A percentile compares a stretch with the other conserved stretches of the same genome.
Conservation (phyloP, 2,329 filamentous ascomycete genomes). For the Niveomyces coronatus region DNA sequence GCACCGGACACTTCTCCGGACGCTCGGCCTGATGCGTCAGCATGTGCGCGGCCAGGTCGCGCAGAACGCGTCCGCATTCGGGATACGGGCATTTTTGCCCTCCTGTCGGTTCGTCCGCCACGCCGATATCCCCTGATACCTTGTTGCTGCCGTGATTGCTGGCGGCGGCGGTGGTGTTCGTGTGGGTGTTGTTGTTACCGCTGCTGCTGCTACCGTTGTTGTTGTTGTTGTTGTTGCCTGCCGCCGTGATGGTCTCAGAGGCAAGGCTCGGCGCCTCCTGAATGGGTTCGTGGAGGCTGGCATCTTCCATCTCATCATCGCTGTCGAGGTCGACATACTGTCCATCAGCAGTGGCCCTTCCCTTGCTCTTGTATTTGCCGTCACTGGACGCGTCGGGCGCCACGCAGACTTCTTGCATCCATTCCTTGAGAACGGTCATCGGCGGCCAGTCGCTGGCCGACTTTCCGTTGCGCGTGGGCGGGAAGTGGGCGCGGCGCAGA, state of each 20-base stretch:
- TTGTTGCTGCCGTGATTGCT: slow-evolving; percentile 8
- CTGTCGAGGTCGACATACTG: slow-evolving; percentile 4
- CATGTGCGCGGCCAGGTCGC: slow-evolving; percentile 76
- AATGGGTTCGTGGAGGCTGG: background rate
- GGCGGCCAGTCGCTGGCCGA: slow-evolving; percentile 49
- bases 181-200: background rate
- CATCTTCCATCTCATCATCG: slow-evolving; percentile 7
- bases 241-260: slow-evolving; percentile 10
- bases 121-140: too few species aligned
- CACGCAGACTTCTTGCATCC: slow-evolving; percentile 50
- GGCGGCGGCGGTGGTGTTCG: slow-evolving; percentile 9
- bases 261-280: too few species aligned
- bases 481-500: slow-evolving; percentile 46
- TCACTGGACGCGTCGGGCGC: slow-evolving; percentile 40
- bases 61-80: slow-evolving; percentile 49
- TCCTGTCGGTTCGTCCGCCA: slow-evolving; percentile 5
- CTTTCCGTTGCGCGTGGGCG: slow-evolving; percentile 40
- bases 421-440: slow-evolving; percentile 47
- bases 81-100: slow-evolving; percentile 38
- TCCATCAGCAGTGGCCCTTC: slow-evolving; percentile 15
- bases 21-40: slow-evolving; percentile 89
- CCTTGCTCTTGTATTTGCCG: slow-evolving; percentile 39
- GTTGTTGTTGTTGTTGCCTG: slow-evolving; percentile 1
- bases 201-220: background rate
- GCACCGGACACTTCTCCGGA: slow-evolving; percentile 45